Conservation (phyloP, 306 rosid species). For the Rosa chinensis region DNA sequence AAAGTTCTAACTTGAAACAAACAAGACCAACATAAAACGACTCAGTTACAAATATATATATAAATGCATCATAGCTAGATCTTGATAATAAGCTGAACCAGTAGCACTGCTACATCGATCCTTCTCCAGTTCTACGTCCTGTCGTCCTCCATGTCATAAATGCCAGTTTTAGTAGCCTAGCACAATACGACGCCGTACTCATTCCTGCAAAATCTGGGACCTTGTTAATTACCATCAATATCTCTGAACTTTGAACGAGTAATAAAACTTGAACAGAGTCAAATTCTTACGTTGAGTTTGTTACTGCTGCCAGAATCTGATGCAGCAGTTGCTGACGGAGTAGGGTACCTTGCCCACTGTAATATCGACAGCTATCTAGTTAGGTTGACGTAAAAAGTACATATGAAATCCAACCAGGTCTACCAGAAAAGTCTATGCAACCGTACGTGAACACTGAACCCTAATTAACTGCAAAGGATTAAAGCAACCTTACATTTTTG, state of each 20-base stretch:
- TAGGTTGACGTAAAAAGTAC: slow-evolving; percentile 3
- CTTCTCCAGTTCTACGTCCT: neutral
- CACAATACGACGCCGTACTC: neutral
- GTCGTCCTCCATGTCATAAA: neutral
- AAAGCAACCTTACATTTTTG: slow-evolving; percentile 51
- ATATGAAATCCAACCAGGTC: neutral
- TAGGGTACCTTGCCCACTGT: slow-evolving; percentile 98
- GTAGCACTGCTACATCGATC: neutral
- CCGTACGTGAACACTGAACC: neutral
- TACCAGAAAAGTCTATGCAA: neutral
- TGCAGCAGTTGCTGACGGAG: slow-evolving; percentile 59
- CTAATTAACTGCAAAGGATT: neutral
- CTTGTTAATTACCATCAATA: neutral
- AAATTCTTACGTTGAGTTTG: slow-evolving; percentile 28
- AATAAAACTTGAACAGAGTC: neutral
- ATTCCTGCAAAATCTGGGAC: slow-evolving; percentile 25
- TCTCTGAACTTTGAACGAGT: neutral
- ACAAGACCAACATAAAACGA: slow-evolving; percentile 7
- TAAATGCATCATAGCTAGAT: neutral
- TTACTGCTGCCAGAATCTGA: slow-evolving; percentile 49
- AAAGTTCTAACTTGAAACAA: neutral
- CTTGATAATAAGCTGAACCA: neutral
- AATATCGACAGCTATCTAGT: neutral
- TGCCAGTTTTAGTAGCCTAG: neutral
- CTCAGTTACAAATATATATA: neutral